These are phyloP conservation scores for Rutstroemia sp. DNA, from an alignment of 2,329 filamentous ascomycete species.

Conservation along the genomic window DNA sequence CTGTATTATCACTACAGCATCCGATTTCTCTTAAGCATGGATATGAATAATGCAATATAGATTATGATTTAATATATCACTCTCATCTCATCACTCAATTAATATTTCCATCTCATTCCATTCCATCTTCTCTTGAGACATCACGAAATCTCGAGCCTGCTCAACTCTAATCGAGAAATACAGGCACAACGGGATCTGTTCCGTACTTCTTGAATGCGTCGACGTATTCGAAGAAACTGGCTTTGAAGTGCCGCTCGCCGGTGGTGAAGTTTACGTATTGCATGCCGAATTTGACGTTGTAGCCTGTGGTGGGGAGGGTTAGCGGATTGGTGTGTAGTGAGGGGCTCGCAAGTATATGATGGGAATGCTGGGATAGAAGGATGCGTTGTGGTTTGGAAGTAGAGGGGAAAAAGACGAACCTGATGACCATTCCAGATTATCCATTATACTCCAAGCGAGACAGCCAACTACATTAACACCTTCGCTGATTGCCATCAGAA, in stretches of 20 bases:
- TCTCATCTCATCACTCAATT: no score
- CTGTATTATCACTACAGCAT: no score
- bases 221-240: slow-evolving; percentile 26
- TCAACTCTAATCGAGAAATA: slow-evolving; percentile 10
- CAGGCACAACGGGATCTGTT: slow-evolving; percentile 22
- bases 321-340: neutral
- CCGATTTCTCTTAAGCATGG: no score
- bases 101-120: no score
- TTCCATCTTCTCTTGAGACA: no score
- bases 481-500: slow-evolving; percentile 63
- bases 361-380: neutral
- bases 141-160: neutral
- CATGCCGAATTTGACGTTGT: slow-evolving; percentile 20
- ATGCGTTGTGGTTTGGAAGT: neutral
- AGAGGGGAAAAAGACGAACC: neutral
- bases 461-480: slow-evolving; percentile 73
- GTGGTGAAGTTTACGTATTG: slow-evolving; percentile 35
- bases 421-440: slow-evolving; percentile 40
- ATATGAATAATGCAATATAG: no score
- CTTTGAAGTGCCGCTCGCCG: slow-evolving; percentile 22
- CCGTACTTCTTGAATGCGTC: slow-evolving; percentile 24
- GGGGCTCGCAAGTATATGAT: no score
- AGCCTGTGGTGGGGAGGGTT: slow-evolving; percentile 7
- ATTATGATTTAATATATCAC: no score
- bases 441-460: slow-evolving; percentile 81